Base-by-base conservation (phyloP, 139 green algal genomes). In the Chlamydomonas sp. region DNA sequence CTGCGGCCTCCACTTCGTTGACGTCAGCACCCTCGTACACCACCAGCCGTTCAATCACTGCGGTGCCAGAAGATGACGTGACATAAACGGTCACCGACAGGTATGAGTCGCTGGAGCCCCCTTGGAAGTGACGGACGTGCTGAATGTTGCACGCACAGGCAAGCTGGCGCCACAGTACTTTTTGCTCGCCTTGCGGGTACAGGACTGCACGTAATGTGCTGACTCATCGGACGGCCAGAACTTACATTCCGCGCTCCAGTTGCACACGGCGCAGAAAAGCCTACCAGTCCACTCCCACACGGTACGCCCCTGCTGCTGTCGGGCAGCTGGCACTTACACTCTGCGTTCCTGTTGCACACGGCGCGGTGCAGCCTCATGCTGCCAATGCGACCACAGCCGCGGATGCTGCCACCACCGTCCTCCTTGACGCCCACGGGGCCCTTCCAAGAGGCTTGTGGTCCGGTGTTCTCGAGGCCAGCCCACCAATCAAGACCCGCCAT, bases 1-100 rank as follows among this genome's bases (percentile, higher is more conserved):
- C 97, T 1, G 97, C 96, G 8, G 89, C 97, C 84, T 99, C 97
- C 62, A 99, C 97, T 90, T 99, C 96, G 85, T 99, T 99, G 57
- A 99, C 95, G 80, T 97, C 89, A 2, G 31, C 76, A 6, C 94
- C 91, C 31, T 95, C 96, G 8, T 74, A 80, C 17, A 95, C 95
- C 31, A 97, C 92, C 1, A 94, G 87, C 66, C 85, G 83, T 49
- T 92, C 31, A 1, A 98, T 91, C 5, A 89, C 94, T 96, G 93
- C 86, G 6, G 80, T 61, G 57, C 3, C 6, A 4, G 12, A 14
- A 58, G 72, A 78, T 20, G 78, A 14, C 15, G 15, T 72, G 63
- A 15, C 7, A 58, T 20, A 15, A 10, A 68, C 77, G 14, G 15
- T 81, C 77, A 16, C 59, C 77, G 58, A 17, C 77, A 59, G 14